Evolutionary conservation across 1,284 basidiomycete genomes (phyloP), one percentile per base, ranked within the genome.

Genomic region (Serendipita sp.): DNA sequence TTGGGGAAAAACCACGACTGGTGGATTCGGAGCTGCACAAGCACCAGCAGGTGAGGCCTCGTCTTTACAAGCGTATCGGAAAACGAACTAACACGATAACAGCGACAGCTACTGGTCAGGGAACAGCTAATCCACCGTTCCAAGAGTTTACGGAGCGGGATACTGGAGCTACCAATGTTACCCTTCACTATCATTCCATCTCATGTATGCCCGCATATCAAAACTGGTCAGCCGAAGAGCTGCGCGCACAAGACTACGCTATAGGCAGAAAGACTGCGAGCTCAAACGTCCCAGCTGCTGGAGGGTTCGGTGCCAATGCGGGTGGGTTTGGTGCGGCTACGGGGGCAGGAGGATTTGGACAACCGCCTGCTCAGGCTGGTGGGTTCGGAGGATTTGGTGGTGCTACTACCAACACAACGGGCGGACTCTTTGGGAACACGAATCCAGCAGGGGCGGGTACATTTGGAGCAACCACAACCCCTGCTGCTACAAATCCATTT

Each of bases 191-290:
- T 69, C 87, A 90, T 71, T 78, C 83, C 38, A 87, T 87, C 61
- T 78, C 83, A n/a, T 84, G 83, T 64, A 85, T 83, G 76, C 84
- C 84, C 26, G 77, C 77, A 12, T 90, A 88, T 69, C 72, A 77
- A 63, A 82, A 83, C 50, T 81, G 78, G 63, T 89, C 87, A n/a
- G 79, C 85, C 64, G 88, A 89, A 86, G 87, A 89, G 77, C 70
- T 90, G 41, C 82, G 86, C 63, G 60, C 78, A 17, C 87, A 89
- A 79, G 87, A 89, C 69, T 90, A 89, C 66, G 73, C 77, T 45
- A 86, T 88, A 72, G 82, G 82, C 61, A 79, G 87, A n/a, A 89
- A 88, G 73, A 84, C 82, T 43, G 78, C 78, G 3, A 67, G 67
- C 26, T 50, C 43, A 47, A n/a, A 41, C n/a, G 61, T 60, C 34